Conservation (phyloP, 441 rosid genomes). For the Melastoma candidum region DNA sequence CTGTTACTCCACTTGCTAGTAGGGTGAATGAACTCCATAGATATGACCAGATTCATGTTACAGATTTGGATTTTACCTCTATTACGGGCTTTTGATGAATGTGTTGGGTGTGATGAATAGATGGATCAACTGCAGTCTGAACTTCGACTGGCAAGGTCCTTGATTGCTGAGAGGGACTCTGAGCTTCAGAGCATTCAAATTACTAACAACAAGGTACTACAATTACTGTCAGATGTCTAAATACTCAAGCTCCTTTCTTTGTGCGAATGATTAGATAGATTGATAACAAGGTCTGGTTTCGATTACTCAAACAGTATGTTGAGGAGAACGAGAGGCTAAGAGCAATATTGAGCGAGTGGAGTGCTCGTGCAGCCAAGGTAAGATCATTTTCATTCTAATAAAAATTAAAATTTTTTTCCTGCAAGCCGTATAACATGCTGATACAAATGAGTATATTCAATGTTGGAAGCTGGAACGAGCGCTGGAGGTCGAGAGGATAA, state of each 20-base stretch:
- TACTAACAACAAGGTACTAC: slow-evolving; percentile 70
- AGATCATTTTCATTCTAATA: neutral
- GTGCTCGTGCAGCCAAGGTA: slow-evolving; percentile 92
- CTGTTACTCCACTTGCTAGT: no score
- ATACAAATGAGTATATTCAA: slow-evolving; percentile 6
- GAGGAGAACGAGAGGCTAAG: slow-evolving; percentile 90
- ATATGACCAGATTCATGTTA: no score
- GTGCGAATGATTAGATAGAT: no score
- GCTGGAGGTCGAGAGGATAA: slow-evolving; percentile 61
- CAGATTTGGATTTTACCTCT: no score
- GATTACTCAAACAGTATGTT: slow-evolving; percentile 46
- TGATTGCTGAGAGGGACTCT: slow-evolving; percentile 82
- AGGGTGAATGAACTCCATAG: no score
- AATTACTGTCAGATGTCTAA: no score
- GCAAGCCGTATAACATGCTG: neutral
- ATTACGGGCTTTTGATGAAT: neutral
- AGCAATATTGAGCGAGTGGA: slow-evolving; percentile 94
- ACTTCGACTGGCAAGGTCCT: slow-evolving; percentile 77
- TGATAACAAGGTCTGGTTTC: no score
- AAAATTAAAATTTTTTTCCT: no score
- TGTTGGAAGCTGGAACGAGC: slow-evolving; percentile 69
- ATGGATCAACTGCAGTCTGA: slow-evolving; percentile 93
- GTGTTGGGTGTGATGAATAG: slow-evolving; percentile 23
- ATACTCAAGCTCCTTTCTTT: no score
- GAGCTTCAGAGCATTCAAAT: slow-evolving; percentile 70